Conservation (phyloP, 176 grass and related monocot species). For the Luzula sylvatica region DNA sequence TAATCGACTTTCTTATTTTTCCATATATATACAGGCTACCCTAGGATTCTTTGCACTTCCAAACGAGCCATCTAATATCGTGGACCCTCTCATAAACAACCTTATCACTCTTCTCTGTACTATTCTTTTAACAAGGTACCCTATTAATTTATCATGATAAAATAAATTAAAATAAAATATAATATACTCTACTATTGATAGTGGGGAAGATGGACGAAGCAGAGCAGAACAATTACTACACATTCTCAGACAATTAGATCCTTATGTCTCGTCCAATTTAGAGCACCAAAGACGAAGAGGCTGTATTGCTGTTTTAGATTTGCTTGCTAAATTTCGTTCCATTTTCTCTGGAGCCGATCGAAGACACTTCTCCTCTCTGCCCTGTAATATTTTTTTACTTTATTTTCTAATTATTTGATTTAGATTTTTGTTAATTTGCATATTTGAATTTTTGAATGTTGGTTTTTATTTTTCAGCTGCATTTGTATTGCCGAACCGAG, state of each 20-base stretch:
- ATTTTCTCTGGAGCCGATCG: slow-evolving; percentile 79
- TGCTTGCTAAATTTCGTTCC: slow-evolving; percentile 70
- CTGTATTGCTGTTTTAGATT: slow-evolving; percentile 75
- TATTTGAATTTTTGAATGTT: slow-evolving; percentile 7
- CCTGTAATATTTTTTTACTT: slow-evolving; percentile 42
- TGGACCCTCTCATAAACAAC: slow-evolving; percentile 71
- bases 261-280: slow-evolving; percentile 62
- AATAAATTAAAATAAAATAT: slow-evolving; percentile 8
- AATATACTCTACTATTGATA: slow-evolving; percentile 28
- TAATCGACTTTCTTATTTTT: too few species aligned
- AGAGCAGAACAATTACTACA: slow-evolving; percentile 88
- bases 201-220: slow-evolving; percentile 97
- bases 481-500: slow-evolving; percentile 86
- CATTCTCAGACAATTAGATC: slow-evolving; percentile 95
- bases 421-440: not conserved
- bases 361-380: slow-evolving; percentile 68
- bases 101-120: slow-evolving; percentile 83
- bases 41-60: slow-evolving; percentile 92
- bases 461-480: slow-evolving; percentile 57
- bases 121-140: slow-evolving; percentile 91
- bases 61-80: slow-evolving; percentile 69
- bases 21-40: slow-evolving; percentile 93
- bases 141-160: not conserved
- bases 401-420: not conserved
- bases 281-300: slow-evolving; percentile 95